Evolutionary conservation across 176 grass and related monocot genomes (phyloP).

Genomic region (Chrysopogon serrulatus): DNA sequence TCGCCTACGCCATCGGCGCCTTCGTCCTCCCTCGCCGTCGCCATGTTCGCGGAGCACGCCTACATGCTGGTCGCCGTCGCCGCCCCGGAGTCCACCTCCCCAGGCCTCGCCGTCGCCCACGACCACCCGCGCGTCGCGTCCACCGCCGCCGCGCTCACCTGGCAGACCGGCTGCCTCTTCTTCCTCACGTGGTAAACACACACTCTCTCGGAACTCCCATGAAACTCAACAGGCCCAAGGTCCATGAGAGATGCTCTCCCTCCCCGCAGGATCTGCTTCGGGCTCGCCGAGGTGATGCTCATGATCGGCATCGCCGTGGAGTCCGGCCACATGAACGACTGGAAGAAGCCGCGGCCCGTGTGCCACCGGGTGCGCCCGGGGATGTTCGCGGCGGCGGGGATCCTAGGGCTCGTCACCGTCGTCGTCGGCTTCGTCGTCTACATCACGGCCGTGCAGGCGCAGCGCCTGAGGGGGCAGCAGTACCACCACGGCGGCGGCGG

Average conservation of each 20-base stretch:
- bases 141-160: constrained; percentile 29
- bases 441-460: constrained; percentile 50
- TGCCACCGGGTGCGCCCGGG: constrained; percentile 80
- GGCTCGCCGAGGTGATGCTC: constrained; percentile 78
- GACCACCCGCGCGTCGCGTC: constrained; percentile 33
- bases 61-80: constrained; percentile 88
- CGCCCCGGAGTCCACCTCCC: constrained; percentile 1
- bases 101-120: constrained; percentile 32
- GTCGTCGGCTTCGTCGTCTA: constrained; percentile 79
- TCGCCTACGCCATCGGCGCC: constrained; percentile 62
- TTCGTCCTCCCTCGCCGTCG: constrained; percentile 86
- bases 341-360: constrained; percentile 51
- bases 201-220: background rate
- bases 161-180: constrained; percentile 75
- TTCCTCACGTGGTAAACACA: constrained; percentile 56
- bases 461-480: constrained; percentile 29
- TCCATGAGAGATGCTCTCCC: no score
- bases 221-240: background rate
- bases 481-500: background rate
- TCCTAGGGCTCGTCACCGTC: constrained; percentile 76
- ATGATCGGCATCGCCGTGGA: constrained; percentile 87
- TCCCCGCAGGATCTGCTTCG: constrained; percentile 73
- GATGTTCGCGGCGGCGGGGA: constrained; percentile 74
- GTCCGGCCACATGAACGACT: constrained; percentile 73
- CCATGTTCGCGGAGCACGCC: constrained; percentile 86